phyloP scores from a whole-genome alignment of 352 stramenopile genomes.

The Globisporangium viniferum region DNA sequence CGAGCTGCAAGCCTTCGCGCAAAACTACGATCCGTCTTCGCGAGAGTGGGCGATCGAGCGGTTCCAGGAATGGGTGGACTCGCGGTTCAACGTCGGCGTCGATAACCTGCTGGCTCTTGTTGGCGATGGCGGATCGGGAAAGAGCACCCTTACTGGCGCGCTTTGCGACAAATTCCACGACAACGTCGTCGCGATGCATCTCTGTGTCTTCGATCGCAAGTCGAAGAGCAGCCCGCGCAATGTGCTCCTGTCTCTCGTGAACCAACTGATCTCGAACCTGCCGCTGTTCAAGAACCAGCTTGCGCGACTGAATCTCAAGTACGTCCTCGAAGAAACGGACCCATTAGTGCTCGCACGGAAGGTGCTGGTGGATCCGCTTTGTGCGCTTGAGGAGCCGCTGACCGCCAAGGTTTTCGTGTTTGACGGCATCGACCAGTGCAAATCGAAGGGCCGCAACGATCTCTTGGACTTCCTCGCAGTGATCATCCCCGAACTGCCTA shows the following conservation, averaged over 20 bases:
- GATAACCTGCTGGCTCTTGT: constrained; percentile 67
- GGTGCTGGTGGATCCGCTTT: constrained; percentile 71
- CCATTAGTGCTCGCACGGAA: constrained; percentile 63
- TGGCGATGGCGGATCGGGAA: constrained; percentile 65
- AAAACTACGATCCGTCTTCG: constrained; percentile 38
- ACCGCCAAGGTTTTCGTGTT: constrained; percentile 63
- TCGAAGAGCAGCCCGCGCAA: constrained; percentile 67
- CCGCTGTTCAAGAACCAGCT: constrained; percentile 80
- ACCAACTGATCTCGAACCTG: constrained; percentile 67
- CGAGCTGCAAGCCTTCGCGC: constrained; percentile 43
- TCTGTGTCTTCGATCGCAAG: constrained; percentile 78
- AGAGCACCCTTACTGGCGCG: constrained; percentile 56
- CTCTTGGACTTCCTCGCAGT: constrained; percentile 66
- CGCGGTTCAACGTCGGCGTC: constrained; percentile 54
- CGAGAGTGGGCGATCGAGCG: constrained; percentile 65
- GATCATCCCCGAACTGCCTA: constrained; percentile 55
- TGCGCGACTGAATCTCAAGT: constrained; percentile 75
- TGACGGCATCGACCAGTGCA: constrained; percentile 76
- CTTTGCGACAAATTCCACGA: constrained; percentile 52
- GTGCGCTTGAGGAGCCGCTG: constrained; percentile 59
- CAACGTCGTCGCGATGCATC: constrained; percentile 62
- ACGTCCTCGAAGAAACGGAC: constrained; percentile 78
- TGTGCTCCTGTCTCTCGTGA: constrained; percentile 76
- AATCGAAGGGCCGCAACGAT: constrained; percentile 45
- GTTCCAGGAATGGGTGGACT: constrained; percentile 78